A percentile compares a stretch with the other conserved stretches of the same genome.
Evolutionary conservation across 1,139 yeast genomes (phyloP).

Genomic region (Debaryomyces subglobosus): DNA sequence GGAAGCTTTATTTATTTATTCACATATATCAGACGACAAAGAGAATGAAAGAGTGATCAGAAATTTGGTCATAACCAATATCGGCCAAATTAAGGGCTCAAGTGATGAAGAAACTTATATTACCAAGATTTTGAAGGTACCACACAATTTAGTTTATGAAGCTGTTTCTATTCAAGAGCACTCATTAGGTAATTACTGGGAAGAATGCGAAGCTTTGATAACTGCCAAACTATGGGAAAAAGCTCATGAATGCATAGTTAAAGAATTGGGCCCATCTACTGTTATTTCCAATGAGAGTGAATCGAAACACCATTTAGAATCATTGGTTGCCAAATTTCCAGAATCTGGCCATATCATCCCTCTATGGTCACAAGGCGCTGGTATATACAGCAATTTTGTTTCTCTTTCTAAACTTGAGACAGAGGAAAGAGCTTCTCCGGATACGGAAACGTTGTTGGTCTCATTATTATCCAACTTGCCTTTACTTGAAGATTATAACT

Average conservation of each 20-base stretch:
- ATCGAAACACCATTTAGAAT: conserved; percentile 36
- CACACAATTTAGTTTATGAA: conserved; percentile 49
- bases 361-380: conserved; percentile 66
- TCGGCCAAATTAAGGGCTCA: conserved; percentile 39
- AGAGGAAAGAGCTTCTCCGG: conserved; percentile 13
- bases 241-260: conserved; percentile 63
- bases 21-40: conserved; percentile 53
- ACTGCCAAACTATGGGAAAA: conserved; percentile 62
- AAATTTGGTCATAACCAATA: conserved; percentile 49
- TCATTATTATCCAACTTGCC: conserved; percentile 51
- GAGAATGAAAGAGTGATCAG: conserved; percentile 44
- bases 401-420: conserved; percentile 24
- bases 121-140: conserved; percentile 43
- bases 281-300: conserved; percentile 50
- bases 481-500: conserved; percentile 29
- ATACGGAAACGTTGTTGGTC: conserved; percentile 14
- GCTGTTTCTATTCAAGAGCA: conserved; percentile 55
- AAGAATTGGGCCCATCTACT: conserved; percentile 69
- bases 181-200: conserved; percentile 50
- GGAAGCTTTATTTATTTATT: conserved; percentile 63
- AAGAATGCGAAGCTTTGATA: conserved; percentile 63
- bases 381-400: conserved; percentile 54
- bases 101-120: conserved; percentile 35
- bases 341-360: conserved; percentile 42
- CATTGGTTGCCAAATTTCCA: conserved; percentile 52